Conservation (phyloP, 116 monocot species). For the Iris pallida region DNA sequence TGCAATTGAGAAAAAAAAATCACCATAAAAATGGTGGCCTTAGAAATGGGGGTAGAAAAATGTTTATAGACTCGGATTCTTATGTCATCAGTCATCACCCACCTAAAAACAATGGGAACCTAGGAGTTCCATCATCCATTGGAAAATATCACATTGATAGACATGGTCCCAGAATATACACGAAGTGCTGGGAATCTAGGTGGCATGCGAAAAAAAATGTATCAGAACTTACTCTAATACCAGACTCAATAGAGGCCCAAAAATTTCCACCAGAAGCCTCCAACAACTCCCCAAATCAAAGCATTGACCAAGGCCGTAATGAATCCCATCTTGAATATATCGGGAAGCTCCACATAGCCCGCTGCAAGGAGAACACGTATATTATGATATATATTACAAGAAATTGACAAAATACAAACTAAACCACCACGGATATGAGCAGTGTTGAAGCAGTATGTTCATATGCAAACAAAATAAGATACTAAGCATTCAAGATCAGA, state of each 20-base stretch:
- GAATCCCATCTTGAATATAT: constrained; percentile 83
- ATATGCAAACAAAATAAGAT: not conserved
- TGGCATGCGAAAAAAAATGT: not conserved
- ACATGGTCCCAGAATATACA: not conserved
- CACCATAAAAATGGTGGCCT: no score
- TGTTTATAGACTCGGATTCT: not conserved
- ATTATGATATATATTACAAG: not conserved
- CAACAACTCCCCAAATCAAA: constrained; percentile 68
- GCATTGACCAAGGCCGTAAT: constrained; percentile 63
- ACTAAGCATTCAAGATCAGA: not conserved
- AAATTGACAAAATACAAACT: not conserved
- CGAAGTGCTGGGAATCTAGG: not conserved
- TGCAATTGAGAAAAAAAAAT: no score
- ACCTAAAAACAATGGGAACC: not conserved
- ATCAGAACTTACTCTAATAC: not conserved
- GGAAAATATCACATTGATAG: not conserved
- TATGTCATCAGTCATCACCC: not conserved
- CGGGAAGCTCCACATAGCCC: constrained; percentile 92
- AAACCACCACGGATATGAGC: not conserved
- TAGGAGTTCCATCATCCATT: not conserved
- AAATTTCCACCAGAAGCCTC: constrained; percentile 92
- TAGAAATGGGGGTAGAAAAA: no score
- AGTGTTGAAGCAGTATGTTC: not conserved
- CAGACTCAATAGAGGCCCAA: constrained; percentile 74
- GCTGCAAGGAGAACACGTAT: constrained; percentile 29